Conservation (phyloP, 371 early-diverging fungal genomes). For the Mortierella sp. region DNA sequence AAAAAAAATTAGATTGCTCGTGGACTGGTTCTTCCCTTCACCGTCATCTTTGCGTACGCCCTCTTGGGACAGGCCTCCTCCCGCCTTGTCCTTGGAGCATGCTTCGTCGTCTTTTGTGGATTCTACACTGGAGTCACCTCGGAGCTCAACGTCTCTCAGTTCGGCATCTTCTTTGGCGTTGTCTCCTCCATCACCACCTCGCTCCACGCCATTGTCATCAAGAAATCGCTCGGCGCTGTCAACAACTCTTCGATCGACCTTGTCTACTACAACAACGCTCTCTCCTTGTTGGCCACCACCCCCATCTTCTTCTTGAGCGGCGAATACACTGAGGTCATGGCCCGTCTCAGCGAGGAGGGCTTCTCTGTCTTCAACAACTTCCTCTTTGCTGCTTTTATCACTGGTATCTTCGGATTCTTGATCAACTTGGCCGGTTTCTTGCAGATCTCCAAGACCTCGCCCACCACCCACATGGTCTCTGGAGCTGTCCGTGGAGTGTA, state of each 20-base stretch:
- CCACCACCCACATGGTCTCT: slow-evolving; percentile 70
- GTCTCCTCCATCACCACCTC: slow-evolving; percentile 68
- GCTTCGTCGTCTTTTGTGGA: slow-evolving; percentile 66
- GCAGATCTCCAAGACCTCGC: slow-evolving; percentile 73
- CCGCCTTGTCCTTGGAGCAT: slow-evolving; percentile 54
- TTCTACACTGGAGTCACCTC: slow-evolving; percentile 67
- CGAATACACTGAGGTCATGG: slow-evolving; percentile 39
- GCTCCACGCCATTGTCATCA: slow-evolving; percentile 72
- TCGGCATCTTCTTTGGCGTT: slow-evolving; percentile 64
- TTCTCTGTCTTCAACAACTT: slow-evolving; percentile 41
- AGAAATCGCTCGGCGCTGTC: slow-evolving; percentile 62
- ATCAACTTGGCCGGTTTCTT: slow-evolving; percentile 73
- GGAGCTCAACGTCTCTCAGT: slow-evolving; percentile 55
- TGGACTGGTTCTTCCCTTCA: slow-evolving; percentile 70
- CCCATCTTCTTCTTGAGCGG: slow-evolving; percentile 66
- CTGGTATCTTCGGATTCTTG: slow-evolving; percentile 71
- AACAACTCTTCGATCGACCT: slow-evolving; percentile 66
- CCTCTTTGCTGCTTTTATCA: slow-evolving; percentile 60
- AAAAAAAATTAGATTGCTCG: slow-evolving; percentile 61
- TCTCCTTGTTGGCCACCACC: slow-evolving; percentile 56
- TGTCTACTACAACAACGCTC: slow-evolving; percentile 72
- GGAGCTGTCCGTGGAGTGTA: slow-evolving; percentile 62
- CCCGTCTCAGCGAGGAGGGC: neutral
- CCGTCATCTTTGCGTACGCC: slow-evolving; percentile 60
- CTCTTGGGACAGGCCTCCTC: slow-evolving; percentile 60